Evolutionary conservation across 139 green algal species (phyloP), one percentile per base, ranked within the genome.

Genomic region (Chloropicon primus): DNA sequence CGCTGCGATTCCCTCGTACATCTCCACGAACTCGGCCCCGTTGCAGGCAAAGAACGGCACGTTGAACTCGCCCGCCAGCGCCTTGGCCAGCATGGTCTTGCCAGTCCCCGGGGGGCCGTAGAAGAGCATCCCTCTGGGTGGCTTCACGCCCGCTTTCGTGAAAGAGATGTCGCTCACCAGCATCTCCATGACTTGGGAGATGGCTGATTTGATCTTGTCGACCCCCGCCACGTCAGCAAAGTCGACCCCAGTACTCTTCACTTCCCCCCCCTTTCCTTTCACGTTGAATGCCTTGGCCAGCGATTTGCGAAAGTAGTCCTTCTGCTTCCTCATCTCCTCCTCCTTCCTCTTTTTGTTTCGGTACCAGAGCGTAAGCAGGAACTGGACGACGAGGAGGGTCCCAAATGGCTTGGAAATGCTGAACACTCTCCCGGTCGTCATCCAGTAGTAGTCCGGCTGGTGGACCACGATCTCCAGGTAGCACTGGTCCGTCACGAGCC

Each of bases 21-120:
- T 91, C 79, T 92, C 87, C 41, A 94, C 89, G 81, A 94, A 94
- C 81, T 94, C 89, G 2, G 89, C 85, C 28, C 89, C 89, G 71
- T 91, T 93, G 71, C 22, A 25, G 53, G 41, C 71, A 24, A 73
- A 78, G 74, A 78, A 78, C 3, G 74, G 74, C 3, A 78, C 25
- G 10, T 75, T 26, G 5, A 26, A 25, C 28, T 78, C 74, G 10
- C 74, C 74, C 5, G 74, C 74, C 5, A 78, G 74, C 10, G 74
- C 74, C 74, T 26, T 72, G 23, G 74, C 71, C 5, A 27, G 23
- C 71, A 74, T 62, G 10, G 41, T 62, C 41, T 62, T 62, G 5
- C 41, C 41, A 62, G 41, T 62, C 17, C 41, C 41, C 41, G 41
- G 41, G 41, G 41, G 41, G 41, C 41, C 41, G 17, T 62, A 62